These are phyloP conservation scores for Collybiopsis luxurians DNA, from an alignment of 768 basidiomycete genomes.

Conservation along the genomic window DNA sequence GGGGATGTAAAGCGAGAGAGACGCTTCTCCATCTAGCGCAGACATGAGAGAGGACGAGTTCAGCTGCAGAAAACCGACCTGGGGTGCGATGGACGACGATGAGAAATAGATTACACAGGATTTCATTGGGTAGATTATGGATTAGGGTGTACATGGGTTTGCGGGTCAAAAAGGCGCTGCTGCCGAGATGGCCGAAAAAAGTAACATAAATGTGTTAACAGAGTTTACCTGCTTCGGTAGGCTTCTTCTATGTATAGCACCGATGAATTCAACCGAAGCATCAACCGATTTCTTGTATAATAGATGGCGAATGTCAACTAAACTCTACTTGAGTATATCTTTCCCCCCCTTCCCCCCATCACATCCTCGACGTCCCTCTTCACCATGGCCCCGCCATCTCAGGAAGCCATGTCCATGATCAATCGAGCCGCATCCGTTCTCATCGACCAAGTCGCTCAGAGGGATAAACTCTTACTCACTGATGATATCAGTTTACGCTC, in stretches of 20 bases:
- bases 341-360: too few species aligned
- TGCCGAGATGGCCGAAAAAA: too few species aligned
- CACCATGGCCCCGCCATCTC: not conserved
- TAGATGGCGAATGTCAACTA: too few species aligned
- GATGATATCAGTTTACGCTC: not conserved
- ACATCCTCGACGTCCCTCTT: too few species aligned
- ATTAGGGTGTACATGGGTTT: too few species aligned
- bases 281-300: too few species aligned
- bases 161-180: too few species aligned
- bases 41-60: constrained; percentile 1
- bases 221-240: too few species aligned
- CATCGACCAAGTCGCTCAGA: not conserved
- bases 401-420: not conserved
- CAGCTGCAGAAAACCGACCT: not conserved
- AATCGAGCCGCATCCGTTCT: not conserved
- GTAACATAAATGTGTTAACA: too few species aligned
- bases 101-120: not conserved
- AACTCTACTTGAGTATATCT: too few species aligned
- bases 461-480: not conserved
- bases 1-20: not conserved
- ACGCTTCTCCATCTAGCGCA: constrained; percentile 3
- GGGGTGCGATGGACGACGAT: not conserved
- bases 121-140: not conserved
- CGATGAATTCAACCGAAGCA: too few species aligned
- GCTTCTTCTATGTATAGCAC: too few species aligned